Percentiles rank a stretch among this genome's conserved stretches.
Conservation (phyloP, 2,329 filamentous ascomycete species). For the Kalaharituber pfeilii region DNA sequence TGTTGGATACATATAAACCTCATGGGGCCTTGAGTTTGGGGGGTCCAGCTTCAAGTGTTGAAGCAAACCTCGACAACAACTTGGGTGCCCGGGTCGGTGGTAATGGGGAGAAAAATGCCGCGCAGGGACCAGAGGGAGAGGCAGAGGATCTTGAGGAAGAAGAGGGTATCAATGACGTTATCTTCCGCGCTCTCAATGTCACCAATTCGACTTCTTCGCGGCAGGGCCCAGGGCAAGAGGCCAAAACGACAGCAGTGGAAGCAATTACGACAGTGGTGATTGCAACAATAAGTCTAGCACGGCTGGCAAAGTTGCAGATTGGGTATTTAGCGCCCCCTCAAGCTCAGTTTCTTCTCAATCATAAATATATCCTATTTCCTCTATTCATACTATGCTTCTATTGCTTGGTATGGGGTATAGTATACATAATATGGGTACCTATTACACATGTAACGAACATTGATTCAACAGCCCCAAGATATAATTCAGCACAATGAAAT, state of each 20-base stretch:
- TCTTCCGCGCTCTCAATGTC: neutral
- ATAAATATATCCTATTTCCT: no score
- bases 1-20: no score
- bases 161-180: neutral
- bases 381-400: no score
- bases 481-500: neutral
- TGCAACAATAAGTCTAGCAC: neutral
- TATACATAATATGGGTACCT: neutral
- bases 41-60: no score
- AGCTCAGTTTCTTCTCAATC: no score
- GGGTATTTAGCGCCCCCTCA: no score
- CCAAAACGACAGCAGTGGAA: no score
- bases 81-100: no score
- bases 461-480: neutral
- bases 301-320: neutral
- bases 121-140: neutral
- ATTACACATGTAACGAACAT: neutral
- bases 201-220: neutral
- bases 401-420: no score
- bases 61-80: no score
- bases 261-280: neutral
- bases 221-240: no score
- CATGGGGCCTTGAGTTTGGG: no score
- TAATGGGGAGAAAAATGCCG: neutral
- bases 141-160: neutral